These are phyloP conservation scores for Aspergillus sclerotialis DNA, from an alignment of 2,329 filamentous ascomycete species.

Conservation along the genomic window DNA sequence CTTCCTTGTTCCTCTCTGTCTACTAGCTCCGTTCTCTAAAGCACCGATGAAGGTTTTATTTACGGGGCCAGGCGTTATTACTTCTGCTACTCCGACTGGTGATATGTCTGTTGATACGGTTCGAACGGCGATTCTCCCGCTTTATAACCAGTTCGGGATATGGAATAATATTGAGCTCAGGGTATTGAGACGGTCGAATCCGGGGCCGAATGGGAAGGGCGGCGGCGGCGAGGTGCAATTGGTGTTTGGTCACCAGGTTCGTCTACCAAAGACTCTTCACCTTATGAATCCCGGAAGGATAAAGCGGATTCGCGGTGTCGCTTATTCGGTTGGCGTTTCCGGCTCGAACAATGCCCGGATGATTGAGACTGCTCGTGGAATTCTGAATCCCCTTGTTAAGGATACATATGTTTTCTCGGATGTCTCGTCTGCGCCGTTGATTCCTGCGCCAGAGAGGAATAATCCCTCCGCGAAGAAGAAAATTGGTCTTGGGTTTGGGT, in stretches of 20 bases:
- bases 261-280: constrained; percentile 89
- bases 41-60: constrained; percentile 84
- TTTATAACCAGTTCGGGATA: constrained; percentile 88
- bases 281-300: constrained; percentile 76
- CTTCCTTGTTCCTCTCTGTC: constrained; percentile 81
- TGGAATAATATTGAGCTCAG: constrained; percentile 77
- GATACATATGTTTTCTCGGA: constrained; percentile 86
- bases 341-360: constrained; percentile 90
- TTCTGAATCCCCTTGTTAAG: constrained; percentile 76
- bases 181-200: constrained; percentile 71
- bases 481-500: constrained; percentile 83
- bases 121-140: constrained; percentile 81
- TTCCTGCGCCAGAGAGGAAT: constrained; percentile 64
- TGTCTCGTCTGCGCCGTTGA: constrained; percentile 52
- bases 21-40: constrained; percentile 91
- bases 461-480: constrained; percentile 48
- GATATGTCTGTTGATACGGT: constrained; percentile 92
- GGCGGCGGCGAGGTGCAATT: constrained; percentile 92
- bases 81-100: constrained; percentile 70
- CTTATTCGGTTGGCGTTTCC: constrained; percentile 86
- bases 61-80: constrained; percentile 86
- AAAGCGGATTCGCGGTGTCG: constrained; percentile 83
- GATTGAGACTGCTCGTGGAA: constrained; percentile 81
- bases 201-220: constrained; percentile 65
- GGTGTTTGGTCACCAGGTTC: constrained; percentile 85